Conservation (phyloP, 2,329 filamentous ascomycete genomes). For the Aspergillus sp. region DNA sequence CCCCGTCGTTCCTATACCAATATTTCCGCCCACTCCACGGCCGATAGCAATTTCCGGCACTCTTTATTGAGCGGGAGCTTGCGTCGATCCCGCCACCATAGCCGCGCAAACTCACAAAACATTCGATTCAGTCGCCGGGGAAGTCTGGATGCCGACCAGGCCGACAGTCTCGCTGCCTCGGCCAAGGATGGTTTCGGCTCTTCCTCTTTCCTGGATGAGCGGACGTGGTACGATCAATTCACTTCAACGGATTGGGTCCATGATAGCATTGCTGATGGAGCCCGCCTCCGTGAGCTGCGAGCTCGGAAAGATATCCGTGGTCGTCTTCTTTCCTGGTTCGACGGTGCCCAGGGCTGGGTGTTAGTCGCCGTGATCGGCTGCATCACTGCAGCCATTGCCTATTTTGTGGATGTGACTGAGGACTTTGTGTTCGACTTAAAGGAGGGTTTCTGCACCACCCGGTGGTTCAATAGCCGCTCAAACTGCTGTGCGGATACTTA, state of each 20-base stretch:
- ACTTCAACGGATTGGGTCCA: conserved; percentile 98
- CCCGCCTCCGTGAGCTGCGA: conserved; percentile 78
- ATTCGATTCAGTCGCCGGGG: conserved; percentile 52
- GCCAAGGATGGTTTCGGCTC: conserved; percentile 50
- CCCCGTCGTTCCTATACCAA: conserved; percentile 37
- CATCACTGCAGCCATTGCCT: conserved; percentile 80
- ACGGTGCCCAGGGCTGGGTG: conserved; percentile 91
- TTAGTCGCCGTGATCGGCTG: conserved; percentile 86
- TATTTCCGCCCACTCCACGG: conserved; percentile 29
- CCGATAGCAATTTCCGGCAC: conserved; percentile 33
- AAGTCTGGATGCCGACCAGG: conserved; percentile 53
- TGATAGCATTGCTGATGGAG: conserved; percentile 91
- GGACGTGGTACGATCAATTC: conserved; percentile 98
- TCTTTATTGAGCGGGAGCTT: conserved; percentile 34
- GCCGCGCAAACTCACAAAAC: conserved; percentile 49
- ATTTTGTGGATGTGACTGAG: conserved; percentile 85
- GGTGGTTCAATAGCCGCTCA: conserved; percentile 73
- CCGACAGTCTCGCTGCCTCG: conserved; percentile 35
- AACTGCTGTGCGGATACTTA: conserved; percentile 58
- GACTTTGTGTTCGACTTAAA: conserved; percentile 85
- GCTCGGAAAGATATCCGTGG: conserved; percentile 80
- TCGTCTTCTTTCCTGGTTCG: conserved; percentile 71
- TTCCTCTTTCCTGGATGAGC: conserved; percentile 70
- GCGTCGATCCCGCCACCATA: conserved; percentile 44
- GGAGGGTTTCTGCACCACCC: conserved; percentile 73